Evolutionary conservation across 1,284 basidiomycete genomes (phyloP), one percentile per base, ranked within the genome.

Genomic region (Ganoderma sinense): DNA sequence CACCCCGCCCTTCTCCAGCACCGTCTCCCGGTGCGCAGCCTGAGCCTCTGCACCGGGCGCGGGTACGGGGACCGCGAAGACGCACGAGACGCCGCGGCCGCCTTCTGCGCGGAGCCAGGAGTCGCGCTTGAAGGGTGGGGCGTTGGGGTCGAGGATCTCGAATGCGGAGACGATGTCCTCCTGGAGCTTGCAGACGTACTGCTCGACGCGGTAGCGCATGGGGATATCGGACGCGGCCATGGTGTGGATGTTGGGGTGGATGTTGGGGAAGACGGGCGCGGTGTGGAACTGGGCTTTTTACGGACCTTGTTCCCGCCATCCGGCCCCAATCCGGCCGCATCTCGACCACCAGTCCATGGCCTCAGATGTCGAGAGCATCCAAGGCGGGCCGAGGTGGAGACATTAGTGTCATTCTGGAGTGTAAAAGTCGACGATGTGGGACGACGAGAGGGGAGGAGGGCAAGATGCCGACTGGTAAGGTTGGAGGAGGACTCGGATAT

Each of bases 1-100:
- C 67, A 99, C 96, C 2, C 98, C 98, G 2, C 94, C 97, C 82
- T 99, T 99, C 80, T 99, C 97, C 75, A 99, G 92, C 23, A 95
- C 86, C 0, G 89, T 86, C 40, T 81, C 74, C 31, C 80, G 78
- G 2, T 78, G 69, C 18, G 77, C 43, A 7, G 39, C 59, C 36
- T 60, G n/a, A n/a, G n/a, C 59, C 79, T 8, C 33, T 36, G 78
- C 67, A 65, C 76, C 75, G 56, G 77, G 45, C 40, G 80, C 67
- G 33, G 79, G 75, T n/a, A 82, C 75, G 1, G 93, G 91, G 51
- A 88, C 85, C 18, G 94, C 87, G 76, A 99, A 91, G 18, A 98
- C 94, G 80, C 95, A 97, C 1, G 96, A 97, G 69, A 91, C 88
- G 18, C 97, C 97, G 67, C 89, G 88, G 1, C 97, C 97, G 4